phyloP scores from a whole-genome alignment of 495 filamentous ascomycete species.

The Penicillium fimorum region DNA sequence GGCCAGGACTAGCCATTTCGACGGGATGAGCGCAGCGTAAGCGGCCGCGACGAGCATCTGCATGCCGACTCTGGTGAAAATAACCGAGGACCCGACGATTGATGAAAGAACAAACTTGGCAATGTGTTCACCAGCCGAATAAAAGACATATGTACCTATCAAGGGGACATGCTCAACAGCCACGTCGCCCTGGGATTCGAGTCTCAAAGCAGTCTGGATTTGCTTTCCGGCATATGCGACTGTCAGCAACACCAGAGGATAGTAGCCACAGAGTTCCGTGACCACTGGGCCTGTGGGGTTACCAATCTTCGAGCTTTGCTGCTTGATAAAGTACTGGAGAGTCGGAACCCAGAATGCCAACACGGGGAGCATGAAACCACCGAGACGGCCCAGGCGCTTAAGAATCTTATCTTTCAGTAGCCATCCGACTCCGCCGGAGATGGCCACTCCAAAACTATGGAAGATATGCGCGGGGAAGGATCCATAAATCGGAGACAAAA shows the following conservation, averaged over 20 bases:
- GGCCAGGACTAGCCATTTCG: conserved; percentile 60
- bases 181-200: conserved; percentile 54
- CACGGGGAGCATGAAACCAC: conserved; percentile 56
- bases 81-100: conserved; percentile 57
- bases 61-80: conserved; percentile 69
- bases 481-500: conserved; percentile 83
- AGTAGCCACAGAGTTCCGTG: conserved; percentile 68
- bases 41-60: conserved; percentile 61
- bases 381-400: conserved; percentile 39
- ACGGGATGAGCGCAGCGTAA: conserved; percentile 66
- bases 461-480: conserved; percentile 69
- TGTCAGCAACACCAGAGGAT: conserved; percentile 69
- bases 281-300: conserved; percentile 69
- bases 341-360: conserved; percentile 72
- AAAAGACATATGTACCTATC: conserved; percentile 61
- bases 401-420: conserved; percentile 52
- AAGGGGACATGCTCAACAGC: conserved; percentile 58
- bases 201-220: conserved; percentile 55
- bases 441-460: conserved; percentile 63
- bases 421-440: conserved; percentile 63
- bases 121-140: conserved; percentile 55
- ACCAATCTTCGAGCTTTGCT: conserved; percentile 61
- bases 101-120: conserved; percentile 50
- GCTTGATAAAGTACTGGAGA: conserved; percentile 65
- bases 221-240: conserved; percentile 62